Percentiles rank a stretch among this genome's conserved stretches.
Conservation (phyloP, 2,329 filamentous ascomycete genomes). For the Scedosporium apiospermum region DNA sequence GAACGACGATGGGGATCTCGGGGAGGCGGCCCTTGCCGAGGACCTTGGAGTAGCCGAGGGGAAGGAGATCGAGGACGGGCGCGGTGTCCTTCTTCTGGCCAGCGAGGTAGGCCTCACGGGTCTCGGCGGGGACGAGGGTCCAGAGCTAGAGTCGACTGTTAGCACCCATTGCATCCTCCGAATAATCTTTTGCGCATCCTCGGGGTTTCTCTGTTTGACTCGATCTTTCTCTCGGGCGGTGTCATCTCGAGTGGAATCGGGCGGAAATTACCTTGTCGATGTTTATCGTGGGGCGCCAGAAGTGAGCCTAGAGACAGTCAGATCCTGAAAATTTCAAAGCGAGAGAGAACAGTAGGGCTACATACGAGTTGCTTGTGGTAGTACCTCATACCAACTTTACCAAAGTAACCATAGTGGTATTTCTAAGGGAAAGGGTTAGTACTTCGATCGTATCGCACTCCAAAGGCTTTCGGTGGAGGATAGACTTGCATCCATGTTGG, state of each 20-base stretch:
- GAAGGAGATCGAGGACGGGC: constrained; percentile 94
- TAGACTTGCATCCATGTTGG: constrained; percentile 60
- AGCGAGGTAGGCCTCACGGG: constrained; percentile 83
- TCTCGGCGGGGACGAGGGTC: constrained; percentile 87
- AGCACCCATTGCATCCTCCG: background rate
- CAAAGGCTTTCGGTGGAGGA: constrained; percentile 35
- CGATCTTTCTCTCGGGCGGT: background rate
- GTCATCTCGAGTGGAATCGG: background rate
- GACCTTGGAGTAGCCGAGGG: constrained; percentile 96
- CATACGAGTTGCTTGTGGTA: constrained; percentile 73
- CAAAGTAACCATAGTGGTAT: constrained; percentile 98
- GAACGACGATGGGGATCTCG: constrained; percentile 86
- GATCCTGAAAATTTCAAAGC: background rate
- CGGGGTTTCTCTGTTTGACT: background rate
- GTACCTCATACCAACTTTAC: constrained; percentile 90
- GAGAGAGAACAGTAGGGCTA: no score
- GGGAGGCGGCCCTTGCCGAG: constrained; percentile 97
- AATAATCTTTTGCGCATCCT: background rate
- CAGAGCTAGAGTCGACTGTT: constrained; percentile 57
- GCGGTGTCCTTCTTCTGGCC: constrained; percentile 79
- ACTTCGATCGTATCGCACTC: constrained; percentile 2
- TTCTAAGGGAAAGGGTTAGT: constrained; percentile 27
- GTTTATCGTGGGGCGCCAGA: constrained; percentile 99
- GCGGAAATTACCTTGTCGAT: constrained; percentile 72
- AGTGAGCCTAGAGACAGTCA: constrained; percentile 55